Conservation (phyloP, 2,329 filamentous ascomycete genomes). For the Aureobasidium sp. region DNA sequence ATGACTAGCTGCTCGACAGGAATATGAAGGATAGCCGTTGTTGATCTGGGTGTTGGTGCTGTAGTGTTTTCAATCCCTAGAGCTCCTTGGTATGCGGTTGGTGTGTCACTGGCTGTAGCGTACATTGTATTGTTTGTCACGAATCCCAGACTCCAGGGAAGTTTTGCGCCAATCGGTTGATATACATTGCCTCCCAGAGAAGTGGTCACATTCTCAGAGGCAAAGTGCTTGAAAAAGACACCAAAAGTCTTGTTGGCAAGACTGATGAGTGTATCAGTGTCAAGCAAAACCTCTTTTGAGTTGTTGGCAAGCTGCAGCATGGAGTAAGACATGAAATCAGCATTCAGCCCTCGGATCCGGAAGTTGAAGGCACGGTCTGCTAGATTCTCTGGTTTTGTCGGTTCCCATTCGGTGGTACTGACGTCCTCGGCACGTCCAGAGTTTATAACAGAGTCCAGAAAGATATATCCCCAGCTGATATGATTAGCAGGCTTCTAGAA, state of each 20-base stretch:
- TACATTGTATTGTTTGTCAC: neutral
- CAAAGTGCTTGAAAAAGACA: slow-evolving; percentile 2
- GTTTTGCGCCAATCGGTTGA: no score
- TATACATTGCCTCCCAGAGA: neutral
- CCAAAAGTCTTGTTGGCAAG: neutral
- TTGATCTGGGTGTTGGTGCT: no score
- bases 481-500: no score
- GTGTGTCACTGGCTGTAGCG: neutral
- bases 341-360: neutral
- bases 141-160: no score
- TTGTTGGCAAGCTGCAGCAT: neutral
- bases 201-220: neutral
- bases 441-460: neutral
- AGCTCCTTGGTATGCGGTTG: no score
- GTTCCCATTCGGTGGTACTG: no score
- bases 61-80: no score
- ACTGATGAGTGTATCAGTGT: neutral
- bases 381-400: no score
- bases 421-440: neutral
- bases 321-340: slow-evolving; percentile 1
- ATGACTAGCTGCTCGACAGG: neutral
- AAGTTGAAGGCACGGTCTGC: neutral
- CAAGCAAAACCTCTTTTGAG: neutral
- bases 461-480: neutral
- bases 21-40: neutral